phyloP scores from a whole-genome alignment of 805 yeast genomes.

The Saccharomycopsis javanensis region DNA sequence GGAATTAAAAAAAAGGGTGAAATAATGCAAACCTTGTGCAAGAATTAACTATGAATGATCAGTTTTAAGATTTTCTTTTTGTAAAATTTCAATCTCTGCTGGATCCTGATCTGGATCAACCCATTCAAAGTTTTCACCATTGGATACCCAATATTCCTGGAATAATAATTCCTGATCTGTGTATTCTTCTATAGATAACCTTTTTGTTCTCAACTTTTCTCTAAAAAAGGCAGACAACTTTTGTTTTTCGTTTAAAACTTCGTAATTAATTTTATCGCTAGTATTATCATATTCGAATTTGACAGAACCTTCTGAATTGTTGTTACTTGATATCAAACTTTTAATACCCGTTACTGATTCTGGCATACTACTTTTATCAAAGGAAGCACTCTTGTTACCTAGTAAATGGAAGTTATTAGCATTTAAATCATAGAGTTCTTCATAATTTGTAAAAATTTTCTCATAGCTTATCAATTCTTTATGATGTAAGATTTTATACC shows the following conservation, averaged over 20 bases:
- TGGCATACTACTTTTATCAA: background rate
- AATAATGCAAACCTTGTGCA: no score
- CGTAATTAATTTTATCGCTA: constrained; percentile 1
- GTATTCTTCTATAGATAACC: constrained; percentile 35
- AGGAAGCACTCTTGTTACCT: constrained; percentile 6
- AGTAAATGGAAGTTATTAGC: constrained; percentile 30
- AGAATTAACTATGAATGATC: background rate
- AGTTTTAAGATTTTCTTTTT: background rate
- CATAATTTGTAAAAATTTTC: constrained; percentile 31
- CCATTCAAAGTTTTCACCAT: constrained; percentile 85
- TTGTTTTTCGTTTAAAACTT: constrained; percentile 7
- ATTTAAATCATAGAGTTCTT: constrained; percentile 35
- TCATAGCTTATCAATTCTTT: constrained; percentile 29
- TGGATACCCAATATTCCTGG: constrained; percentile 80
- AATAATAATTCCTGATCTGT: constrained; percentile 58
- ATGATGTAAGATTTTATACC: constrained; percentile 26
- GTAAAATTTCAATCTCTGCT: constrained; percentile 40
- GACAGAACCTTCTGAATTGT: constrained; percentile 1
- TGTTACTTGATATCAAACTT: constrained; percentile 3
- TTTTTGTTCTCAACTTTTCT: constrained; percentile 23
- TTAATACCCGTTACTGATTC: constrained; percentile 2
- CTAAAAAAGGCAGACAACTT: constrained; percentile 13
- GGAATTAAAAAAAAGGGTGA: background rate
- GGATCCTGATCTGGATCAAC: constrained; percentile 88
- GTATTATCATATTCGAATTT: background rate